phyloP scores from a whole-genome alignment of 2,329 filamentous ascomycete species.

The Fusarium succisae region DNA sequence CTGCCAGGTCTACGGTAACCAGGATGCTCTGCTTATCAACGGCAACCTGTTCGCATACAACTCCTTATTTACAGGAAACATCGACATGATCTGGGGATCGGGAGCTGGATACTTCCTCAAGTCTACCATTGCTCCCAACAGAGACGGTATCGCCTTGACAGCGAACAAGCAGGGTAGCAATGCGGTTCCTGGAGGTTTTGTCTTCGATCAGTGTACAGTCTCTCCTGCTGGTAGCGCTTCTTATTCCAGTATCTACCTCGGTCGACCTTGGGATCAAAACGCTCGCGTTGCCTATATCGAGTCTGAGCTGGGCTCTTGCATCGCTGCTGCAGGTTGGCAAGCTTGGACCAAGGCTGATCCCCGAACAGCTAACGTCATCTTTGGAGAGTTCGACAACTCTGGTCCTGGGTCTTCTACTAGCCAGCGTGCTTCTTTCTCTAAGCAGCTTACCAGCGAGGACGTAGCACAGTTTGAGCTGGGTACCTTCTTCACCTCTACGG shows the following conservation, averaged over 20 bases:
- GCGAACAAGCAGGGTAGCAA: slow-evolving; percentile 51
- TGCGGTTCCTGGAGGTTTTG: slow-evolving; percentile 44
- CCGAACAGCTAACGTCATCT: slow-evolving; percentile 31
- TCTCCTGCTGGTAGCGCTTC: slow-evolving; percentile 39
- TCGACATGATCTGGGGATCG: slow-evolving; percentile 56
- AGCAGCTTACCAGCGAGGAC: slow-evolving; percentile 3
- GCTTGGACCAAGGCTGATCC: slow-evolving; percentile 36
- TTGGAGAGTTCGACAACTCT: slow-evolving; percentile 34
- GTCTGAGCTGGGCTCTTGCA: slow-evolving; percentile 20
- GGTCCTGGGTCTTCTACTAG: slow-evolving; percentile 30
- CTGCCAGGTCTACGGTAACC: slow-evolving; percentile 56
- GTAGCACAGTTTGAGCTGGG: slow-evolving; percentile 30
- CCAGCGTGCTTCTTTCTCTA: slow-evolving; percentile 35
- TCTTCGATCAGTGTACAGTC: slow-evolving; percentile 48
- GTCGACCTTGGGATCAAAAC: slow-evolving; percentile 36
- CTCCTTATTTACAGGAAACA: slow-evolving; percentile 53
- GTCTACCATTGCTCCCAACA: slow-evolving; percentile 45
- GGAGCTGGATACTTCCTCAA: slow-evolving; percentile 56
- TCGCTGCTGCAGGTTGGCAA: slow-evolving; percentile 31
- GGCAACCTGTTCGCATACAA: slow-evolving; percentile 58
- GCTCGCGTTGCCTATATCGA: slow-evolving; percentile 37
- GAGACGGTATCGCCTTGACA: slow-evolving; percentile 44
- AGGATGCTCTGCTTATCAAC: slow-evolving; percentile 60
- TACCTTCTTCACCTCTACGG: slow-evolving; percentile 31
- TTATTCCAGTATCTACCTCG: slow-evolving; percentile 34